phyloP scores from a whole-genome alignment of 176 grass and related monocot genomes.

The Pharus latifolius region DNA sequence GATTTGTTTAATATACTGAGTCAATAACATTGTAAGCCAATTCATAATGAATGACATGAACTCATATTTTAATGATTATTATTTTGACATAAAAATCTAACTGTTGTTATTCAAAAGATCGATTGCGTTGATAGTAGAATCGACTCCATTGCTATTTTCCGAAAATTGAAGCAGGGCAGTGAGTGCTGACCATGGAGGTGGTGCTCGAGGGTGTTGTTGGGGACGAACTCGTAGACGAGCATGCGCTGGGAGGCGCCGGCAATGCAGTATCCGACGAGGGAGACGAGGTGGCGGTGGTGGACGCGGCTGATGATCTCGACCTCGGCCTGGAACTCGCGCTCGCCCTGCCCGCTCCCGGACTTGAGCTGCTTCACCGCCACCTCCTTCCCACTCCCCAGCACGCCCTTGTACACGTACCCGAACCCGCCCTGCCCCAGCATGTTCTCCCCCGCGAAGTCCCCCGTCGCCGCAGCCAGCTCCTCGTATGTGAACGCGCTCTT shows the following conservation, averaged over 20 bases:
- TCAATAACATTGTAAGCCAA: too few relatives aligned
- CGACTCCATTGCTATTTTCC: too few relatives aligned
- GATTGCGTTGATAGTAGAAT: too few relatives aligned
- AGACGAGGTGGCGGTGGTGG: conserved; percentile 91
- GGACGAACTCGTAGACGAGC: conserved; percentile 89
- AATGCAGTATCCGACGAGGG: conserved; percentile 92
- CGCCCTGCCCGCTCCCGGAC: conserved; percentile 84
- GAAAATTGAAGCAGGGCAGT: too few relatives aligned
- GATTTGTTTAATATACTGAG: too few relatives aligned
- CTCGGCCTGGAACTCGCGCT: conserved; percentile 98
- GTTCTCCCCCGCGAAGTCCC: conserved; percentile 52
- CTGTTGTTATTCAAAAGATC: too few relatives aligned
- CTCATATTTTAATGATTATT: too few relatives aligned
- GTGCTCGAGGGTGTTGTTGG: conserved; percentile 74
- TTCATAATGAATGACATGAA: too few relatives aligned
- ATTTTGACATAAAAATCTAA: too few relatives aligned
- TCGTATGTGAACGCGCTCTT: conserved; percentile 86
- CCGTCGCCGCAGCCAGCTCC: conserved; percentile 56
- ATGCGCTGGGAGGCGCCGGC: conserved; percentile 51
- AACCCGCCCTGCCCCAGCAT: conserved; percentile 89
- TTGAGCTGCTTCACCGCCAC: conserved; percentile 95
- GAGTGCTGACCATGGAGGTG: conserved; percentile 55
- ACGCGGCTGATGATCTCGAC: conserved; percentile 99
- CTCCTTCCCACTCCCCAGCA: conserved; percentile 74
- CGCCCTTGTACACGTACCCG: conserved; percentile 73